Evolutionary conservation across 768 basidiomycete genomes (phyloP).

Genomic region (Scleroderma bovista): DNA sequence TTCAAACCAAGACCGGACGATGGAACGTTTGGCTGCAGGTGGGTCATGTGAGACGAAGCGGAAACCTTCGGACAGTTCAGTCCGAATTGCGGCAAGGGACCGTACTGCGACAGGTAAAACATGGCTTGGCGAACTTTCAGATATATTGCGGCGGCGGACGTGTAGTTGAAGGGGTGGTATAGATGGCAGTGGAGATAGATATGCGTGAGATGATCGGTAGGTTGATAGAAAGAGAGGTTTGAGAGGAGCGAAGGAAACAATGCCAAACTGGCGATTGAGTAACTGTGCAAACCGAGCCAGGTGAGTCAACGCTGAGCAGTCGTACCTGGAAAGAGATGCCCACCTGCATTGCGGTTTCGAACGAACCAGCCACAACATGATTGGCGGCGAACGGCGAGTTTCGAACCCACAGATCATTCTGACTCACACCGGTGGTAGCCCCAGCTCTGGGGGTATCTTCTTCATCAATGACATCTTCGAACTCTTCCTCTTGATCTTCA

Average conservation of each 20-base stretch:
- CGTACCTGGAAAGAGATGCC: conserved; percentile 14
- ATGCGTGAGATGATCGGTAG: conserved; percentile 87
- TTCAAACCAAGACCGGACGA: conserved; percentile 78
- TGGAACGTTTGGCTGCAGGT: conserved; percentile 40
- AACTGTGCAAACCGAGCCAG: conserved; percentile 41
- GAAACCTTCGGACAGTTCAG: conserved; percentile 85
- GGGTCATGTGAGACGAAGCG: conserved; percentile 58
- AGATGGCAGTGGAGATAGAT: conserved; percentile 81
- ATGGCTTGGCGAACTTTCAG: conserved; percentile 68
- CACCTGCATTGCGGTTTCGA: conserved; percentile 97
- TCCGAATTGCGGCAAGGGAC: conserved; percentile 65
- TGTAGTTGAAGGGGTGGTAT: conserved; percentile 85
- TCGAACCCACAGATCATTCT: conserved; percentile 87
- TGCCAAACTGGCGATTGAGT: conserved; percentile 88
- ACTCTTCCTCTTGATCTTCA: conserved; percentile 46
- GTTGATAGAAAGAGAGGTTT: conserved; percentile 83
- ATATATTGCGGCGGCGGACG: conserved; percentile 80
- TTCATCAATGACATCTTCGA: conserved; percentile 43
- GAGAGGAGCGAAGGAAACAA: conserved; percentile 81
- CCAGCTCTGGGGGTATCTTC: conserved; percentile 70
- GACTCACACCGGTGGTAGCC: conserved; percentile 77
- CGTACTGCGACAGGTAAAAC: conserved; percentile 74
- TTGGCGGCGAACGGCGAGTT: conserved; percentile 95
- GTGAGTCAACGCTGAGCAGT: conserved; percentile 1
- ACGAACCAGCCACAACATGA: conserved; percentile 93